phyloP scores from a whole-genome alignment of 169 alveolate species.

The Miamiensis avidus region DNA sequence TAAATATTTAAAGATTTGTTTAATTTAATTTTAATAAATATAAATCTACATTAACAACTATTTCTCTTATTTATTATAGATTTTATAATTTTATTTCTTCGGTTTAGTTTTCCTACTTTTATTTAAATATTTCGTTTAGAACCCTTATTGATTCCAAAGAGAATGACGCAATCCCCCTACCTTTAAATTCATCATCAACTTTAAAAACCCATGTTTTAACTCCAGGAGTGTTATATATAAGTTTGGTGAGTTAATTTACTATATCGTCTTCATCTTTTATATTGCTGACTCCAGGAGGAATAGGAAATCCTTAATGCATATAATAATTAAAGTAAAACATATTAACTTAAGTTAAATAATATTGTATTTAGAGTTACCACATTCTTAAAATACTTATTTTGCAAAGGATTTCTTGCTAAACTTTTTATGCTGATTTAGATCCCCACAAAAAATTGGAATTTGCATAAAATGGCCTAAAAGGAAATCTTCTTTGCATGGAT shows the following conservation, averaged over 20 bases:
- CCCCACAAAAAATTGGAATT: conserved; percentile 78
- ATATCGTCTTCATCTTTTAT: conserved; percentile 73
- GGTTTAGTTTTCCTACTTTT: conserved; percentile 56
- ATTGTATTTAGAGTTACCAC: conserved; percentile 29
- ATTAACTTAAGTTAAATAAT: too few relatives aligned
- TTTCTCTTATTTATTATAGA: conserved; percentile 46
- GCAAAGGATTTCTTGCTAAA: conserved; percentile 77
- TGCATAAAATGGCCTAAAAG: conserved; percentile 68
- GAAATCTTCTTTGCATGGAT: conserved; percentile 68
- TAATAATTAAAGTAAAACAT: too few relatives aligned
- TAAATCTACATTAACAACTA: conserved; percentile 16
- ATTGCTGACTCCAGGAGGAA: conserved; percentile 81
- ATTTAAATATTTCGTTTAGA: conserved; percentile 69
- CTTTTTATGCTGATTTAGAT: conserved; percentile 59
- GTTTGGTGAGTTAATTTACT: conserved; percentile 58
- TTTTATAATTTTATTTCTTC: conserved; percentile 58
- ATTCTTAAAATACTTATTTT: conserved; percentile 69
- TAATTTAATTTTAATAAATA: not conserved
- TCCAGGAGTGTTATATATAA: conserved; percentile 65
- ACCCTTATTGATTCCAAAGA: conserved; percentile 72
- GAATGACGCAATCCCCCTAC: conserved; percentile 87
- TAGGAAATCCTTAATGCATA: conserved; percentile 50
- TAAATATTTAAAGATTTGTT: conserved; percentile 11
- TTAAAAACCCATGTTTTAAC: conserved; percentile 79
- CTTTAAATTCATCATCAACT: conserved; percentile 76